These are phyloP conservation scores for Allium sativum DNA, from an alignment of 106 monocot species.

Conservation along the genomic window DNA sequence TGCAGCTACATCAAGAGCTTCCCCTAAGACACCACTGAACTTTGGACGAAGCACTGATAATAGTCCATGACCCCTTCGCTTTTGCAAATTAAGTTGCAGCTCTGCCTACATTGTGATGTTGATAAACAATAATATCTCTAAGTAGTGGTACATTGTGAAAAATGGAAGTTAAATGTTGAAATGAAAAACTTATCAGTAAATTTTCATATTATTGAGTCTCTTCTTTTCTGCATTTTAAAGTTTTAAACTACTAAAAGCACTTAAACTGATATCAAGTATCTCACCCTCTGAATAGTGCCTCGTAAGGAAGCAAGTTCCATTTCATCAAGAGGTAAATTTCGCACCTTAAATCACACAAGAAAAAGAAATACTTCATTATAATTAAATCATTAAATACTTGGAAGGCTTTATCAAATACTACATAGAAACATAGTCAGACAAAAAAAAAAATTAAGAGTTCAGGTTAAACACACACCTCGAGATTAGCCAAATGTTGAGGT, in stretches of 20 bases:
- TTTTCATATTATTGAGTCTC: too few species aligned
- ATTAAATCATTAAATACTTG: too few species aligned
- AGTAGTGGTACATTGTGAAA: too few species aligned
- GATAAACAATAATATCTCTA: too few species aligned
- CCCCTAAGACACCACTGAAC: constrained; percentile 93
- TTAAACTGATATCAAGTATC: not conserved
- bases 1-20: constrained; percentile 94
- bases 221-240: too few species aligned
- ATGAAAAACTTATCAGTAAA: too few species aligned
- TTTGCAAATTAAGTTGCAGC: constrained; percentile 91
- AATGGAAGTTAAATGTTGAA: too few species aligned
- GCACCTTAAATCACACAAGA: constrained; percentile 40
- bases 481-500: constrained; percentile 64
- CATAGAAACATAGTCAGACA: not conserved
- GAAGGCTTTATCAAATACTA: too few species aligned
- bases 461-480: constrained; percentile 45
- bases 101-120: constrained; percentile 50
- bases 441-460: not conserved
- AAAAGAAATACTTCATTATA: too few species aligned
- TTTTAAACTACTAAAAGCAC: too few species aligned
- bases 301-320: constrained; percentile 95
- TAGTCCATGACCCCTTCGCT: constrained; percentile 87
- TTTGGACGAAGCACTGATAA: constrained; percentile 89
- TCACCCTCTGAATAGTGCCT: constrained; percentile 83
- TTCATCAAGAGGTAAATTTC: constrained; percentile 93